phyloP scores from a whole-genome alignment of 176 grass and related monocot species.

The Raddia guianensis region DNA sequence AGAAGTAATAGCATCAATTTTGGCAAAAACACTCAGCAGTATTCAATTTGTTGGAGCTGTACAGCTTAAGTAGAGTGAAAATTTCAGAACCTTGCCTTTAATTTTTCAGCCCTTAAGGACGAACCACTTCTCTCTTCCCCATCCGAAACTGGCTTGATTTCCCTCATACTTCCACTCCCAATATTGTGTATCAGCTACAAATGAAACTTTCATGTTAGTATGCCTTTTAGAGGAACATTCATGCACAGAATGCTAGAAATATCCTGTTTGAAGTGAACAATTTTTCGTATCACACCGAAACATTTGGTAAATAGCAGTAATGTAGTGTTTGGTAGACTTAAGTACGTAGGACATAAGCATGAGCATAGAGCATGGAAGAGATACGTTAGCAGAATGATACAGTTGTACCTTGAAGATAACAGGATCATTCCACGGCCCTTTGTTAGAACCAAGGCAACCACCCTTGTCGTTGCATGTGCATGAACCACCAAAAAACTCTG shows the following conservation, averaged over 20 bases:
- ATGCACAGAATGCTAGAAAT: neutral
- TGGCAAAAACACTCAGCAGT: neutral
- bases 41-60: neutral
- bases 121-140: slow-evolving; percentile 45
- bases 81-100: slow-evolving; percentile 60
- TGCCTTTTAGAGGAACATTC: neutral
- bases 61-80: slow-evolving; percentile 14
- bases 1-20: slow-evolving; percentile 6
- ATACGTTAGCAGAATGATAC: neutral
- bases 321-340: neutral
- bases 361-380: neutral
- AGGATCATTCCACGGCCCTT: slow-evolving; percentile 89
- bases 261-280: neutral
- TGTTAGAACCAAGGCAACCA: slow-evolving; percentile 81
- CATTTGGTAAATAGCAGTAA: neutral
- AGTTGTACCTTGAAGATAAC: slow-evolving; percentile 58
- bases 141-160: slow-evolving; percentile 52
- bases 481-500: slow-evolving; percentile 78
- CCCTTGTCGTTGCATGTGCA: slow-evolving; percentile 67
- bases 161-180: slow-evolving; percentile 45
- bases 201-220: slow-evolving; percentile 18
- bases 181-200: slow-evolving; percentile 57
- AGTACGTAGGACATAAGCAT: neutral
- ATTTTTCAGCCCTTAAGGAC: slow-evolving; percentile 51
- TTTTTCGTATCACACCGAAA: neutral